phyloP scores from a whole-genome alignment of 2,329 filamentous ascomycete species.

The Diaporthe eres region DNA sequence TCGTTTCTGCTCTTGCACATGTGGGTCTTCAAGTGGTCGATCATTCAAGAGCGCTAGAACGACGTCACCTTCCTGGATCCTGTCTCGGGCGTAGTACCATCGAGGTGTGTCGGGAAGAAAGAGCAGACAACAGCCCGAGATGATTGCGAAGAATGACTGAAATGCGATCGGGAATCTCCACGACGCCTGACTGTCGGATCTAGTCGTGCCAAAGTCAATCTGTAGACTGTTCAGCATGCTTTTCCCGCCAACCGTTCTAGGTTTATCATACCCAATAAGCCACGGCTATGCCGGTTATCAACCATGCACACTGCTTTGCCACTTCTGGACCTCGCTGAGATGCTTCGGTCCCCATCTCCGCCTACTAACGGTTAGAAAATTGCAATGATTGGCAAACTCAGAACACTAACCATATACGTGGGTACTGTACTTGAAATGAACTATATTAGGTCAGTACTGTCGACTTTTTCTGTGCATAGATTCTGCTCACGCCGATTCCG shows the following conservation, averaged over 20 bases:
- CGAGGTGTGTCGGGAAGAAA: constrained; percentile 9
- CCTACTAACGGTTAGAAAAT: background rate
- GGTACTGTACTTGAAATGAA: constrained; percentile 10
- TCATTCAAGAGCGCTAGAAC: constrained; percentile 7
- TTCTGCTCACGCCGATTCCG: background rate
- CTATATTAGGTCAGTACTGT: too few relatives aligned
- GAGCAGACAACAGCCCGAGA: background rate
- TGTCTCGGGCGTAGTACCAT: constrained; percentile 22
- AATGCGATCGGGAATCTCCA: constrained; percentile 16
- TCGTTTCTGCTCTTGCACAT: constrained; percentile 12
- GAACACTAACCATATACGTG: background rate
- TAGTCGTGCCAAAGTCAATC: constrained; percentile 13
- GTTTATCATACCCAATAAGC: background rate
- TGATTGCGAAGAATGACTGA: background rate
- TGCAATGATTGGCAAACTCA: accelerated
- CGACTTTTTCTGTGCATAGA: too few relatives aligned
- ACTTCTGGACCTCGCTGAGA: constrained; percentile 11
- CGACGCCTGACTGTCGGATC: background rate
- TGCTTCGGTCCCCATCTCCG: constrained; percentile 11
- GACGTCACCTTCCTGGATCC: background rate
- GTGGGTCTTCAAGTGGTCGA: background rate
- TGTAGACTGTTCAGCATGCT: background rate
- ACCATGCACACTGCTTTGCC: constrained; percentile 9
- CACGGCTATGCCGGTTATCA: background rate
- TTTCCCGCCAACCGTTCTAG: too few relatives aligned